These are phyloP conservation scores for Ophiostoma quercus DNA, from an alignment of 2,329 filamentous ascomycete genomes.

Conservation along the genomic window DNA sequence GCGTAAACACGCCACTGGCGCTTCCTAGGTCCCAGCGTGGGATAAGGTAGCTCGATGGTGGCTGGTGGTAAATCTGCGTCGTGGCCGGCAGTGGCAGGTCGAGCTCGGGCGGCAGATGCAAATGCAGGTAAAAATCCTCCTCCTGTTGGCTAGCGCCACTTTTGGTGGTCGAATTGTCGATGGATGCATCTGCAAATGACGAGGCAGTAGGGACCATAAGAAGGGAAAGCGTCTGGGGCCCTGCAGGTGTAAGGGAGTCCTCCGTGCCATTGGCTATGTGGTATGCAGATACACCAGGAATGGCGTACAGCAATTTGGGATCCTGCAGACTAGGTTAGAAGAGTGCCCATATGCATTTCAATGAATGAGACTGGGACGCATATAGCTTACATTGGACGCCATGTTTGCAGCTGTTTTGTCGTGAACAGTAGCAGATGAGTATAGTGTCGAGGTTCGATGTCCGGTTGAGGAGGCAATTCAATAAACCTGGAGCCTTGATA, in stretches of 20 bases:
- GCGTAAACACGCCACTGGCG: constrained; percentile 82
- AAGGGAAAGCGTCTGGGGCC: constrained; percentile 84
- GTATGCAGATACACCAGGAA: constrained; percentile 85
- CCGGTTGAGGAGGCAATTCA: neutral
- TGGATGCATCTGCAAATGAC: constrained; percentile 53
- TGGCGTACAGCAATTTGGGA: constrained; percentile 62
- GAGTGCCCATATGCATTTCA: neutral
- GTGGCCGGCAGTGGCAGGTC: constrained; percentile 90
- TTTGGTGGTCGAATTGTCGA: constrained; percentile 36
- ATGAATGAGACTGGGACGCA: neutral
- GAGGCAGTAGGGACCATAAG: constrained; percentile 93
- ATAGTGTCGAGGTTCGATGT: neutral
- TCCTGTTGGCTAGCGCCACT: constrained; percentile 42
- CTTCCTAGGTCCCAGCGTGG: constrained; percentile 91
- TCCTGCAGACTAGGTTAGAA: constrained; percentile 39
- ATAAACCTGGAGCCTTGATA: neutral
- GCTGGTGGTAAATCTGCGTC: constrained; percentile 95
- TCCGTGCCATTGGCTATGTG: constrained; percentile 87
- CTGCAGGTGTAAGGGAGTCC: constrained; percentile 72
- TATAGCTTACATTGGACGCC: constrained; percentile 13
- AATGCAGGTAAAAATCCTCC: constrained; percentile 94
- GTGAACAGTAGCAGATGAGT: neutral
- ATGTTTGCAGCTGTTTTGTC: neutral
- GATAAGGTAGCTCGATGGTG: constrained; percentile 86
- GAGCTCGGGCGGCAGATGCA: constrained; percentile 89